A percentile compares a stretch with the other conserved stretches of the same genome.
Conservation (phyloP, 2,329 filamentous ascomycete species). For the Phyllosticta citriasiana region DNA sequence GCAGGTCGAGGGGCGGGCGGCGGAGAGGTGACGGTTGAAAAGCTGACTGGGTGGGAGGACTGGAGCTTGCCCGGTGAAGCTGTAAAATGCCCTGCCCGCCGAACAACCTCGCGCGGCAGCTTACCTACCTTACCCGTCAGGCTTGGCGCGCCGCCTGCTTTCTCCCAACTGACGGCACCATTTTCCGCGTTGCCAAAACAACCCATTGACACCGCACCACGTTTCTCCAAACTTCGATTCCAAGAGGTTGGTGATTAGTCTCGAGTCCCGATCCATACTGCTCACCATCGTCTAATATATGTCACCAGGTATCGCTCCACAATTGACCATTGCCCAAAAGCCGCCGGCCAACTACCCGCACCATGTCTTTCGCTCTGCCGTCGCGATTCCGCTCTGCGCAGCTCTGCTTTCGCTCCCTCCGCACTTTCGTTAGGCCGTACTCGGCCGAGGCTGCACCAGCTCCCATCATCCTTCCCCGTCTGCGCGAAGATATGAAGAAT, state of each 20-base stretch:
- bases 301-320: not conserved
- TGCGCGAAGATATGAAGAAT: slow-evolving; percentile 37
- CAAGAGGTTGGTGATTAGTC: not conserved
- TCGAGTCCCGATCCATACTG: not conserved
- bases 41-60: not conserved
- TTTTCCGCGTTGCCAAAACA: not conserved
- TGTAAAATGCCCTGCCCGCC: not conserved
- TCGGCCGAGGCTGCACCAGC: slow-evolving; percentile 17
- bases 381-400: slow-evolving; percentile 4
- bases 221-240: not conserved
- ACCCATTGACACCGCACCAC: not conserved
- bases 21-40: not conserved
- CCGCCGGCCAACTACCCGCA: not conserved
- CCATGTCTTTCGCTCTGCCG: slow-evolving; percentile 5
- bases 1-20: slow-evolving; percentile 1
- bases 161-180: not conserved
- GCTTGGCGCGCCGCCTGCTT: not conserved
- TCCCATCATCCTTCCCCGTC: slow-evolving; percentile 33
- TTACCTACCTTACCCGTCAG: not conserved
- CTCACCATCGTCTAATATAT: not conserved
- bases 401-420: slow-evolving; percentile 17
- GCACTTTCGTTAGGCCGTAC: slow-evolving; percentile 12
- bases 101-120: not conserved
- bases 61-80: not conserved
- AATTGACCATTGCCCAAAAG: not conserved